Base-by-base conservation (phyloP, 495 filamentous ascomycete species). In the Aspergillus affinis region DNA sequence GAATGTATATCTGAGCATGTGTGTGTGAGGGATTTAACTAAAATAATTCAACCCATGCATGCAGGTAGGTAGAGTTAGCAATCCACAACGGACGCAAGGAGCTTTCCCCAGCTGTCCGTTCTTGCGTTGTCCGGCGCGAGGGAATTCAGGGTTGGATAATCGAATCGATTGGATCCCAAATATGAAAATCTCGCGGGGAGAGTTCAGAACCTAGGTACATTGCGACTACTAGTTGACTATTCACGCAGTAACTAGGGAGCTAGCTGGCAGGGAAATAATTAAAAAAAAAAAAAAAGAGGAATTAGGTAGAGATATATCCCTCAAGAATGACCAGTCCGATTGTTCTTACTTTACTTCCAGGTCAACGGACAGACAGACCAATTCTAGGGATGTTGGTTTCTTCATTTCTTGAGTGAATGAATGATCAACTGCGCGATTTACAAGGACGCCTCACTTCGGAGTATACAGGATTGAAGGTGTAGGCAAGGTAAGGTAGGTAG, bases 371-470 rank as follows among this genome's bases (percentile, higher is more conserved):
- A 26, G 23, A 26, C 23, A 26, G 23, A 26, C 23, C 23, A 26
- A 26, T 41, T 10, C 36, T 10, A 41, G 36, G 36, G 36, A 41
- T 41, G 12, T 15, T 32, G 10, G 6, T 2, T 32, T 32, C 30
- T 8, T 32, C 10, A 8, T 32, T 7, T 32, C 7, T 32, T 8
- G 30, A 8, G 4, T 36, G 6, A 9, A 36, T 41, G 20, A 23
- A 26, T 46, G 61, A 64, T 67, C 65, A 64, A 50, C 65, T 64
- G 65, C 62, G 62, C 65, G 65, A 67, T 63, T 67, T 67, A 67
- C 61, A 32, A n/a, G n/a, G 29, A 10, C 29, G 21, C 49, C 19
- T 51, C 49, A 51, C 21, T 51, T 41, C 36, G 36, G 36, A 41
- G 36, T 13, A 41, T 41, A 41, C 36, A 26, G 23, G 4, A 26